Evolutionary conservation across 371 early-diverging fungal species (phyloP).

Genomic region (Sporodiniella umbellata): DNA sequence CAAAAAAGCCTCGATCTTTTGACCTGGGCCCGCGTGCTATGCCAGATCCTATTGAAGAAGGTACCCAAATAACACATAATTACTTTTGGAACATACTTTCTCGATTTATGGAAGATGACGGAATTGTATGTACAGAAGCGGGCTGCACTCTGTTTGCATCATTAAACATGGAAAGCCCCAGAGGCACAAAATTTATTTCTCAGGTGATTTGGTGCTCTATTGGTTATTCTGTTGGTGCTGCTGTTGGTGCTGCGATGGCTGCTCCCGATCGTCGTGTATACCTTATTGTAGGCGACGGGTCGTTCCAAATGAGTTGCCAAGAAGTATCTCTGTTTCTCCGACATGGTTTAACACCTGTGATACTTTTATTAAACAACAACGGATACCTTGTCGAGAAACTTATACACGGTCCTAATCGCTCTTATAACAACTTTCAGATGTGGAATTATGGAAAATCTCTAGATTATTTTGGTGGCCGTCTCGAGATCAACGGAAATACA

Average conservation of each 20-base stretch:
- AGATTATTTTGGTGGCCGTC: conserved; percentile 35
- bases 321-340: conserved; percentile 48
- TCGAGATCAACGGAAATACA: conserved; percentile 14
- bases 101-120: conserved; percentile 23
- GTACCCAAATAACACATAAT: conserved; percentile 32
- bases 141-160: conserved; percentile 49
- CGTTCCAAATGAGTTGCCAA: conserved; percentile 48
- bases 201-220: conserved; percentile 48
- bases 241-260: conserved; percentile 35
- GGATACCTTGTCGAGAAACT: conserved; percentile 53
- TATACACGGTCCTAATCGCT: conserved; percentile 45
- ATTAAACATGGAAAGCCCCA: conserved; percentile 33
- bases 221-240: conserved; percentile 38
- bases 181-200: conserved; percentile 27
- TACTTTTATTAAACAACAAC: conserved; percentile 50
- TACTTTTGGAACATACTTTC: conserved; percentile 44
- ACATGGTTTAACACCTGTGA: conserved; percentile 42
- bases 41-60: conserved; percentile 13
- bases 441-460: conserved; percentile 46
- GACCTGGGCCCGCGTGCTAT: conserved; percentile 21
- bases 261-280: conserved; percentile 25
- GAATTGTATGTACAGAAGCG: conserved; percentile 47
- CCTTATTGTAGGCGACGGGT: conserved; percentile 54
- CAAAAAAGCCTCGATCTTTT: conserved; percentile 13
- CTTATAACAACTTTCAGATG: conserved; percentile 48